phyloP scores from a whole-genome alignment of 2,329 filamentous ascomycete genomes.

The Ceratocystis alfenasii region DNA sequence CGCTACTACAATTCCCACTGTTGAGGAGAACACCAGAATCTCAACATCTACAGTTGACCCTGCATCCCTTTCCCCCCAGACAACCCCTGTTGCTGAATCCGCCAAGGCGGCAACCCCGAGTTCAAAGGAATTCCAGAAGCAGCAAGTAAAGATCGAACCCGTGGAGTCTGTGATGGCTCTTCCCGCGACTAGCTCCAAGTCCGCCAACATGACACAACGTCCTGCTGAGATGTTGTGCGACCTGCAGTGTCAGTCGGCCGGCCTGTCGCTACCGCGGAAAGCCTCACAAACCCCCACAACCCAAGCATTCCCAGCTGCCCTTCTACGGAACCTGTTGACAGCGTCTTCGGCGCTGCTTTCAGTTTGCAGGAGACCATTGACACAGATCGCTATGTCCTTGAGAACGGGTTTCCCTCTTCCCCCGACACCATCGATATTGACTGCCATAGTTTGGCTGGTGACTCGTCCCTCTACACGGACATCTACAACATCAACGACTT shows the following conservation, averaged over 20 bases:
- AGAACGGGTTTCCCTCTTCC: slow-evolving; percentile 64
- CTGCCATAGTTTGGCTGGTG: slow-evolving; percentile 54
- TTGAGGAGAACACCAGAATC: slow-evolving; percentile 7
- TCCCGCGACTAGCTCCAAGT: slow-evolving; percentile 30
- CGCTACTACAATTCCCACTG: neutral
- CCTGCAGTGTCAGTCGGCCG: slow-evolving; percentile 98
- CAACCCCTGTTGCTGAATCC: slow-evolving; percentile 37
- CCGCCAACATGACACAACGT: slow-evolving; percentile 98
- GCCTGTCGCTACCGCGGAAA: slow-evolving; percentile 36
- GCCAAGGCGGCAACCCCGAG: slow-evolving; percentile 10
- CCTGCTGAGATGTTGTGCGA: slow-evolving; percentile 99
- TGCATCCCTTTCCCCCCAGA: slow-evolving; percentile 47
- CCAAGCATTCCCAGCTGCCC: slow-evolving; percentile 30
- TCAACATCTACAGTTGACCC: slow-evolving; percentile 46
- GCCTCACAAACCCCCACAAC: slow-evolving; percentile 7
- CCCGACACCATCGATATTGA: slow-evolving; percentile 54
- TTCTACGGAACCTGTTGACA: slow-evolving; percentile 49
- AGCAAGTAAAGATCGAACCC: slow-evolving; percentile 23
- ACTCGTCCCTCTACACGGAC: slow-evolving; percentile 40
- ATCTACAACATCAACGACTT: slow-evolving; percentile 44
- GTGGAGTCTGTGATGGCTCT: slow-evolving; percentile 17
- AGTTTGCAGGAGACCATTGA: slow-evolving; percentile 55
- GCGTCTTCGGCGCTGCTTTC: slow-evolving; percentile 60
- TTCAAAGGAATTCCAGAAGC: slow-evolving; percentile 26
- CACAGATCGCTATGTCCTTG: slow-evolving; percentile 64